These are phyloP conservation scores for Tephrocybe sp. DNA, from an alignment of 768 basidiomycete genomes.

Conservation along the genomic window DNA sequence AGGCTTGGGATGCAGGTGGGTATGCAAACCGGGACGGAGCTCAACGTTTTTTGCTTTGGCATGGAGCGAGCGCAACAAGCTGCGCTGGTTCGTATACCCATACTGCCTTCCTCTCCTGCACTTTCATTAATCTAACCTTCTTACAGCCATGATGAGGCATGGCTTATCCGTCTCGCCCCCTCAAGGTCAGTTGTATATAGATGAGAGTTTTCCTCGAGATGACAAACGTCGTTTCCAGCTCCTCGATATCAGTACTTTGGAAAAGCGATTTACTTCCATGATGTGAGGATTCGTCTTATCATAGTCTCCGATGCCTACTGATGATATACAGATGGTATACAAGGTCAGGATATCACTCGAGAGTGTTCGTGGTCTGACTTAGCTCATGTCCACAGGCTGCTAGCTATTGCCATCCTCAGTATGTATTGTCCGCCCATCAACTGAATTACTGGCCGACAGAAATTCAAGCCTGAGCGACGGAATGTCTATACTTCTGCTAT, in stretches of 20 bases:
- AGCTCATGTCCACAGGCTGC: not conserved
- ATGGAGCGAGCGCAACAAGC: not conserved
- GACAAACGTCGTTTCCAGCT: not conserved
- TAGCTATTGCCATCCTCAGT: not conserved
- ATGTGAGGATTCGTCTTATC: not conserved
- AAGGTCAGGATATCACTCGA: not conserved
- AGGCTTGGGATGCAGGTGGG: not conserved
- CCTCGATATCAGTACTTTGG: not conserved
- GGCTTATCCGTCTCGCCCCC: not conserved
- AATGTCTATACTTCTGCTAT: not conserved
- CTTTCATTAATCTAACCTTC: not conserved
- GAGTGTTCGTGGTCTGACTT: not conserved
- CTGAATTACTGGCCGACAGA: not conserved
- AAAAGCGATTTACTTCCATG: not conserved
- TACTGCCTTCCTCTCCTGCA: no score
- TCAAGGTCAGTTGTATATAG: not conserved
- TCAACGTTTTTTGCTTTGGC: not conserved
- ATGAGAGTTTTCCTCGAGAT: no score
- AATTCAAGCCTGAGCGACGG: not conserved
- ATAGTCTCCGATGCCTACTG: not conserved
- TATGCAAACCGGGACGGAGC: not conserved
- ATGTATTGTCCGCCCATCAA: not conserved
- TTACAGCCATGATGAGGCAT: not conserved
- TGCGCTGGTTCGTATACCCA: not conserved
- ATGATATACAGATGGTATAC: not conserved